Percentiles rank a stretch among this genome's conserved stretches.
Evolutionary conservation across 129 eudicot genomes (phyloP).

Genomic region (Arctium minus): DNA sequence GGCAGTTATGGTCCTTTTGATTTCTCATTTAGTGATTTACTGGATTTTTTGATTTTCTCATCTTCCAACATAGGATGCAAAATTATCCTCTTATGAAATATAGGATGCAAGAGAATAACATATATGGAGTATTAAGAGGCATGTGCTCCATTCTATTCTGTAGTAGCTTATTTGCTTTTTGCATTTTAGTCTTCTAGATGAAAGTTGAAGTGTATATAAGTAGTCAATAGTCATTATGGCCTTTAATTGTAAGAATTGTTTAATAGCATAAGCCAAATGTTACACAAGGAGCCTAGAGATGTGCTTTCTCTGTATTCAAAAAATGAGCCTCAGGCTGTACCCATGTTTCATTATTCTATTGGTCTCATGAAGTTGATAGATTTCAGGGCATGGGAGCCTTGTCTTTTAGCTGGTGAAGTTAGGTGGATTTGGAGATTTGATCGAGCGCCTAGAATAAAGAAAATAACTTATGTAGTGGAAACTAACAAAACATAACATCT

Average conservation of each 20-base stretch:
- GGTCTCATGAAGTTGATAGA: too few relatives aligned
- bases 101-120: not conserved
- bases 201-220: not conserved
- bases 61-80: not conserved
- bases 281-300: too few relatives aligned
- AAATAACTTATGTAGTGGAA: too few relatives aligned
- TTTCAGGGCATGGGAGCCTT: too few relatives aligned
- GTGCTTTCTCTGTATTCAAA: not conserved
- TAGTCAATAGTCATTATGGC: not conserved
- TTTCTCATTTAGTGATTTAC: constrained; percentile 2
- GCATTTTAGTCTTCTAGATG: not conserved
- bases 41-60: constrained; percentile 7
- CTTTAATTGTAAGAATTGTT: not conserved
- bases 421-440: too few relatives aligned
- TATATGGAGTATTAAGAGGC: not conserved
- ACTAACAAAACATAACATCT: too few relatives aligned
- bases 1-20: not conserved
- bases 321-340: not conserved
- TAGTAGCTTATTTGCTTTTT: not conserved
- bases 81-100: not conserved
- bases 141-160: not conserved
- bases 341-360: not conserved
- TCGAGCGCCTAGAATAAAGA: too few relatives aligned
- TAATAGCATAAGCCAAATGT: not conserved
- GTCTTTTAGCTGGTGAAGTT: too few relatives aligned